Evolutionary conservation across 192 early-diverging fungal genomes (phyloP).

Genomic region (Coemansia sp.): DNA sequence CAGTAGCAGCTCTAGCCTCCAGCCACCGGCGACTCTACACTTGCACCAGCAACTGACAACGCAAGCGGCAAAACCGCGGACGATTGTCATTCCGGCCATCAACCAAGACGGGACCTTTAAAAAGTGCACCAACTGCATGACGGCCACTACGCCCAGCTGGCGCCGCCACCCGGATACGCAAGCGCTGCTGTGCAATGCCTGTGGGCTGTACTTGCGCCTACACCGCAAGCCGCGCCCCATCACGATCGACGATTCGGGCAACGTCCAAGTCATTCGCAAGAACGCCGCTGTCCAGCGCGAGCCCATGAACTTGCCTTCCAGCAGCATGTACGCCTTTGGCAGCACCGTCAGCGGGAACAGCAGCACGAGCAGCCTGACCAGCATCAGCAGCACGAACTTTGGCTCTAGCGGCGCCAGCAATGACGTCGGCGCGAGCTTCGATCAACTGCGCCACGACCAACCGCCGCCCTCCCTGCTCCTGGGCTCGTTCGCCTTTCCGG

Average conservation of each 20-base stretch:
- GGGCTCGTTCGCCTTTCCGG: not conserved
- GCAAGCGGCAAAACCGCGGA: not conserved
- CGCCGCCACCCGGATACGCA: constrained; percentile 63
- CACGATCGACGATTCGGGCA: constrained; percentile 35
- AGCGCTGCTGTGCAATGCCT: constrained; percentile 71
- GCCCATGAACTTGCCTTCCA: constrained; percentile 34
- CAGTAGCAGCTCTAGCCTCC: not conserved
- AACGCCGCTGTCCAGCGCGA: constrained; percentile 50
- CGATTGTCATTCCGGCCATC: constrained; percentile 37
- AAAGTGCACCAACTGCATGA: constrained; percentile 63
- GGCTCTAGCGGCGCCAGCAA: not conserved
- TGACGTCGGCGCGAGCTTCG: not conserved
- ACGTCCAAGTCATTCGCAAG: constrained; percentile 49
- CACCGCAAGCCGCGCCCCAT: constrained; percentile 45
- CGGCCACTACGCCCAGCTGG: constrained; percentile 67
- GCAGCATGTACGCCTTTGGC: not conserved
- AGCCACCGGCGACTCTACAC: not conserved
- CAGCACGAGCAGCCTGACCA: not conserved
- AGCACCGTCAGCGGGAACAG: not conserved
- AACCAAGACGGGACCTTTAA: constrained; percentile 49
- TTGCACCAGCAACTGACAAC: not conserved
- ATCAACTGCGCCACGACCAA: not conserved
- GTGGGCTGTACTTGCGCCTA: constrained; percentile 53
- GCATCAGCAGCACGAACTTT: not conserved
- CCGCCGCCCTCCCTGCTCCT: not conserved